Conservation (phyloP, 2,329 filamentous ascomycete genomes). For the Tolypocladium album region DNA sequence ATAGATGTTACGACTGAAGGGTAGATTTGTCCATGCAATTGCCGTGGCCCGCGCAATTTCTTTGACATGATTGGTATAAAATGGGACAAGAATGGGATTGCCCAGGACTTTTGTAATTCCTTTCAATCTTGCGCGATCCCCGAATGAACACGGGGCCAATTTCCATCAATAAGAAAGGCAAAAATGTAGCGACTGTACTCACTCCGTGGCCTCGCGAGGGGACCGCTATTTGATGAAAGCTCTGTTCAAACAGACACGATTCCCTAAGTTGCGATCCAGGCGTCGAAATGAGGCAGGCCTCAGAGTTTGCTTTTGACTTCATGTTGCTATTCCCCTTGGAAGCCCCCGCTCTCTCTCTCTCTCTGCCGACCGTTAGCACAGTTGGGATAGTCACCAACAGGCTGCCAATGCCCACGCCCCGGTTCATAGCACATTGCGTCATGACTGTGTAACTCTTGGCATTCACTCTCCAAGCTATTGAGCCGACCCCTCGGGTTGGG, state of each 20-base stretch:
- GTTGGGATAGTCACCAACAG: conserved; percentile 29
- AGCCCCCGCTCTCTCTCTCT: too few species aligned
- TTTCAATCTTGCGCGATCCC: too few species aligned
- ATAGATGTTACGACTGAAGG: too few species aligned
- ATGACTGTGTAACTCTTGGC: conserved; percentile 22
- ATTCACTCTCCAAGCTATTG: conserved; percentile 34
- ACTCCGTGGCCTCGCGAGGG: not conserved
- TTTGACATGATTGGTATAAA: not conserved
- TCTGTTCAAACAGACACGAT: not conserved
- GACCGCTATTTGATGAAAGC: not conserved
- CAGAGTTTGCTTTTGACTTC: not conserved
- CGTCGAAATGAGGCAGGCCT: too few species aligned
- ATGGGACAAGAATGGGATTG: not conserved
- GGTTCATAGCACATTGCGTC: conserved; percentile 33
- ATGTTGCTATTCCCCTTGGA: not conserved
- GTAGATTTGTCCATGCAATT: too few species aligned
- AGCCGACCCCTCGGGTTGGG: conserved; percentile 30
- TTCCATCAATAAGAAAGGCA: not conserved
- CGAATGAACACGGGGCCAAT: too few species aligned
- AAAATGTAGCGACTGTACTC: not conserved
- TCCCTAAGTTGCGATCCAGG: not conserved
- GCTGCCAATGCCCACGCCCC: conserved; percentile 32
- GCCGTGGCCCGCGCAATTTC: too few species aligned
- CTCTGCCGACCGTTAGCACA: conserved; percentile 22
- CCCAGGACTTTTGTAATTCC: not conserved